Percentiles rank a stretch among this genome's conserved stretches.
These are phyloP conservation scores for Austropuccinia psidii DNA, from an alignment of 1,284 basidiomycete genomes.

Conservation along the genomic window DNA sequence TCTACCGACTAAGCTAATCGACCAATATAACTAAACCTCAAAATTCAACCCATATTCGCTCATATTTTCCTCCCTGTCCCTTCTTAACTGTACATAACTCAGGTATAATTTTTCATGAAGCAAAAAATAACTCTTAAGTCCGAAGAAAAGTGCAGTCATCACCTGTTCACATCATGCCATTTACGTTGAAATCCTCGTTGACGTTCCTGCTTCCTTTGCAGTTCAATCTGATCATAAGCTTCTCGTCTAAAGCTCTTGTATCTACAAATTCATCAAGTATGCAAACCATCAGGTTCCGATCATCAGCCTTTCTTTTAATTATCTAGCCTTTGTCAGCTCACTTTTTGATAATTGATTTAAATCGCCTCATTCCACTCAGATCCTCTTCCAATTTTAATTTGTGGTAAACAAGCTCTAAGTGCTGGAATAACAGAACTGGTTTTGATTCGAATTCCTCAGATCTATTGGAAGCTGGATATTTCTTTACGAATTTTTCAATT, in stretches of 20 bases:
- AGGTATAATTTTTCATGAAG: too few relatives aligned
- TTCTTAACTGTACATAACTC: too few relatives aligned
- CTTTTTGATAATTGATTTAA: slow-evolving; percentile 27
- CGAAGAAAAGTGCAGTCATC: too few relatives aligned
- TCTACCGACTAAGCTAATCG: background rate
- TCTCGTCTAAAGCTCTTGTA: too few relatives aligned
- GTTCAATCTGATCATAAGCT: background rate
- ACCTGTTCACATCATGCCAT: background rate
- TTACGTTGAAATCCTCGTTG: background rate
- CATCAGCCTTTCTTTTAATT: background rate
- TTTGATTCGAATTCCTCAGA: background rate
- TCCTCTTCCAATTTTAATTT: slow-evolving; percentile 23
- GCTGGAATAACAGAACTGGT: slow-evolving; percentile 30
- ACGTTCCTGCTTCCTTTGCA: background rate
- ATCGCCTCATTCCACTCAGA: background rate
- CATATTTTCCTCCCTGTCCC: background rate
- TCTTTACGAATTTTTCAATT: slow-evolving; percentile 12
- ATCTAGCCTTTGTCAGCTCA: background rate
- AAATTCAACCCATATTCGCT: background rate
- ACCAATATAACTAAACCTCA: background rate
- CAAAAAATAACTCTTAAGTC: too few relatives aligned
- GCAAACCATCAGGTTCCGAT: too few relatives aligned
- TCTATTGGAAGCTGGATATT: slow-evolving; percentile 3
- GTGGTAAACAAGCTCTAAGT: slow-evolving; percentile 33
- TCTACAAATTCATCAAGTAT: too few relatives aligned